Conservation (phyloP, 306 rosid genomes). For the Sindora glabra region DNA sequence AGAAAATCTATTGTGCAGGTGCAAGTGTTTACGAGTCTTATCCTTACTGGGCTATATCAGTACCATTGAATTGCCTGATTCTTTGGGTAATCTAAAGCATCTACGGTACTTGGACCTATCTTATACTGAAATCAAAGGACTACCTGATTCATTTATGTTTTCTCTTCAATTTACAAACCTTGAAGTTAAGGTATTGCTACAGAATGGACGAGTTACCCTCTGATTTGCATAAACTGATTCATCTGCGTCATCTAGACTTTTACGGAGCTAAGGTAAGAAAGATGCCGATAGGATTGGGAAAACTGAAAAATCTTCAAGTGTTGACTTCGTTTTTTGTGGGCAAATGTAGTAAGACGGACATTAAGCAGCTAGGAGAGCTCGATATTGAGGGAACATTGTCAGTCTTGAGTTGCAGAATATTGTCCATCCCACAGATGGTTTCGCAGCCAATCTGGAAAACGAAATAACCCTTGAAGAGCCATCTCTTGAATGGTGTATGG, state of each 20-base stretch:
- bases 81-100: constrained; percentile 5
- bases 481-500: neutral
- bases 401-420: constrained; percentile 1
- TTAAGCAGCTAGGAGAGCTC: neutral
- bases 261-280: neutral
- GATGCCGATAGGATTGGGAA: neutral
- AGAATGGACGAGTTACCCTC: neutral
- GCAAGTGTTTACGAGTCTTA: neutral
- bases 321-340: neutral
- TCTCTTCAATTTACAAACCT: constrained; percentile 14
- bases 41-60: neutral
- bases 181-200: neutral
- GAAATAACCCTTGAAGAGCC: neutral
- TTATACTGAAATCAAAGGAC: accelerated
- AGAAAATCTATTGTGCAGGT: neutral
- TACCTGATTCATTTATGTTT: constrained; percentile 11
- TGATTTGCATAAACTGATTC: neutral
- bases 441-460: neutral
- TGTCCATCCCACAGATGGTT: neutral
- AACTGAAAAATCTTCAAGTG: neutral
- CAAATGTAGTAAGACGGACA: neutral
- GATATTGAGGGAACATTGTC: neutral
- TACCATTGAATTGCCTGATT: neutral
- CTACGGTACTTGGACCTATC: constrained; percentile 17
- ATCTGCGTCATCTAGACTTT: neutral